Evolutionary conservation across 306 rosid genomes (phyloP).

Genomic region (Vachellia collinsii): DNA sequence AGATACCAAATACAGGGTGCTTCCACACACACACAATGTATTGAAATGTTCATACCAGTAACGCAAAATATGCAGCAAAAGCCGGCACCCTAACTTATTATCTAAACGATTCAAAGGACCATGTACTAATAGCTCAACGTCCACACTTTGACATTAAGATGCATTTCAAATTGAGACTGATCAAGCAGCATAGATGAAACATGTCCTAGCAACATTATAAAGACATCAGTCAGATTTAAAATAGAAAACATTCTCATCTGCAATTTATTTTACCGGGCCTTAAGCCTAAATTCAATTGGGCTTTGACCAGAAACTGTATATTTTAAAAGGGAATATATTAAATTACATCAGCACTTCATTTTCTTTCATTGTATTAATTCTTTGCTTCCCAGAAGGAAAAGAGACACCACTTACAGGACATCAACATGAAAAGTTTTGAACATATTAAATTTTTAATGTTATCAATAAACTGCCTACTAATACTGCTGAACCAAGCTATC

Average conservation of each 20-base stretch:
- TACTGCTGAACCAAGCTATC: conserved; percentile 25
- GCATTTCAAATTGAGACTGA: conserved; percentile 13
- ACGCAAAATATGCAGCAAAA: not conserved
- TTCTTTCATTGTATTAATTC: not conserved
- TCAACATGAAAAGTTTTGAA: conserved; percentile 9
- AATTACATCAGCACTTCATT: not conserved
- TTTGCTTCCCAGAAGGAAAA: not conserved
- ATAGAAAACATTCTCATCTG: not conserved
- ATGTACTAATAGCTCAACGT: not conserved
- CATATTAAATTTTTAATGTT: conserved; percentile 27
- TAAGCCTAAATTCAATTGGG: not conserved
- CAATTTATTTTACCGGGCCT: not conserved
- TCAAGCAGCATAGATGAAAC: not conserved
- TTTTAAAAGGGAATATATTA: not conserved
- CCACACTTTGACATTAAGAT: not conserved
- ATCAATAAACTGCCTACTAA: conserved; percentile 19
- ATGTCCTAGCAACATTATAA: not conserved
- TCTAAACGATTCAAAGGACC: not conserved
- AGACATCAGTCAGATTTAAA: not conserved
- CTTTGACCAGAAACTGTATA: not conserved
- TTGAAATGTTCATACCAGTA: not conserved
- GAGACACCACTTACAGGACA: conserved; percentile 13
- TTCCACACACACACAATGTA: not conserved
- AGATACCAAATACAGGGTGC: not conserved
- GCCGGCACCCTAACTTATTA: not conserved